Evolutionary conservation across 495 filamentous ascomycete species (phyloP), one percentile per base, ranked within the genome.

Genomic region (Apiosordaria backusii): DNA sequence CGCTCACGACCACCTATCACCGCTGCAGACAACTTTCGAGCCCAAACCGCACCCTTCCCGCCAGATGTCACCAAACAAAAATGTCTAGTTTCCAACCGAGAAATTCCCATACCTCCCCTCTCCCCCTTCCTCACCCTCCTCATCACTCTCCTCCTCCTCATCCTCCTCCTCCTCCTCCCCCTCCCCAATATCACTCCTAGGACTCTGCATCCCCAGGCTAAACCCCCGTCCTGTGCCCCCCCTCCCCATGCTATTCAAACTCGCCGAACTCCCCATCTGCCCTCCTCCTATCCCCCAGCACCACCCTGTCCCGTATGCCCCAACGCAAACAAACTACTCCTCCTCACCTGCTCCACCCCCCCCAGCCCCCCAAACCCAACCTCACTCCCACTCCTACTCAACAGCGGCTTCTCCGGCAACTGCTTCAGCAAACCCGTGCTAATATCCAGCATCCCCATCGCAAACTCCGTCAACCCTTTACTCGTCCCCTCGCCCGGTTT

Each of bases 381-480:
- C 18, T 75, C 72, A 64, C 80, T 83, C 52, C 74, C 78, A 10
- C 66, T 76, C 16, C 77, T 73, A 64, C 81, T 83, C 40, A 84
- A 67, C 59, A 79, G 73, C 64, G 84, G 84, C 67, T 86, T 86
- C 75, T 85, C 84, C 1, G 84, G 84, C 62, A 86, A 72, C 60
- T 82, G 73, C 72, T 86, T 86, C 16, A 86, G 71, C 66, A 86
- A 60, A 0, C 84, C 84, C 2, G 84, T 83, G 35, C 79, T 82
- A 63, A 84, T 85, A 68, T 92, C 89, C 60, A 93, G 76, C 83
- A 90, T 89, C 23, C 84, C 85, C 76, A 92, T 87, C 22, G 90
- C 91, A 70, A 89, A 88, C 62, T 90, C 87, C 10, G 90, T 88
- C 73, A 97, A 89, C 16, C 79, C 76, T 50, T 77, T 79, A 15